Base-by-base conservation (phyloP, 306 rosid genomes). In the Macrotyloma uniflorum region DNA sequence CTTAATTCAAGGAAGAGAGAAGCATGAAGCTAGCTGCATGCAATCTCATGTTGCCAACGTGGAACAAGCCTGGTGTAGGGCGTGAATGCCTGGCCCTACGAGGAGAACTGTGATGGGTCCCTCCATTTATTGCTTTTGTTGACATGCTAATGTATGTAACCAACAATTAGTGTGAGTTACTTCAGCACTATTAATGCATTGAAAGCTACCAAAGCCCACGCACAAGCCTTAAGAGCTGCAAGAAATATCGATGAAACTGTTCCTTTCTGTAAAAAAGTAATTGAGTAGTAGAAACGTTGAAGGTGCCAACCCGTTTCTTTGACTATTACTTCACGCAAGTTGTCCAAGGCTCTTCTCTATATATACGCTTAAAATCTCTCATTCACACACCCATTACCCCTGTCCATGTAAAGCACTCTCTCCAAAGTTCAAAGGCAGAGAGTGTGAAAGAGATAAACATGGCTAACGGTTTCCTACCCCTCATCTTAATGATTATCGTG, bases 401-500 rank as follows among this genome's bases (percentile, higher is more conserved):
- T 58, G 16, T 54, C 42, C 18, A 4, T 42, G 5, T 42, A 6
- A 19, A 13, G 22, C 1, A 3, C 62, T 76, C 72, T 47, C 72
- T 64, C 28, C 19, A n/a, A 36, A 76, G 10, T 66, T 64, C 14
- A 35, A 51, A 65, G 42, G 51, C 22, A 8, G 15, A 76, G 30
- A 51, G 16, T 28, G 16, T 28, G 19, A 46, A 63, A 64, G 24
- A 64, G 65, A 77, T 32, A 77, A 33, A 33, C 13, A 71, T 81
- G 88, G 89, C 62, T 82, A 80, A 49, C 2, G 83, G 80, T 9
- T 12, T 82, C 11, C 0, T 84, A 72, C 95, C 95, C 18, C 81
- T 85, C 16, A 19, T 95, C 28, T 85, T 76, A 11, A 92, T 92
- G 95, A 71, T 89, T 20, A 16, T 87, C 0, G 87, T 82, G 43